Base-by-base conservation (phyloP, 176 grass and related monocot genomes). In the Rhynchospora tenuis region DNA sequence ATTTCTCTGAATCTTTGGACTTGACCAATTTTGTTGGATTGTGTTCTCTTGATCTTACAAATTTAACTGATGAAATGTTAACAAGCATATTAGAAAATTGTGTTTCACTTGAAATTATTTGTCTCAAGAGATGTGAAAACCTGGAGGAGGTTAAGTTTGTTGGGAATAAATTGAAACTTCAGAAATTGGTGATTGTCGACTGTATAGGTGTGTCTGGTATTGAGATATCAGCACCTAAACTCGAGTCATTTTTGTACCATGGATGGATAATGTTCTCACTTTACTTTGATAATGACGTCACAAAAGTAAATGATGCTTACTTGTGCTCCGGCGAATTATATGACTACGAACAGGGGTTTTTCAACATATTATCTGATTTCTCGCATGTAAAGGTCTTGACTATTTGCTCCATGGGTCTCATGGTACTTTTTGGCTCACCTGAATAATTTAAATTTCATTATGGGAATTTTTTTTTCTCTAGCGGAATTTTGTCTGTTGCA, bases 171-270 rank as follows among this genome's bases (percentile, higher is more conserved):
- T 28, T 88, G 47, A 83, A n/a, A 26, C 83, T 94, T 71, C 84
- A 52, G 60, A 44, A 16, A 44, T 52, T 94, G 29, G 62, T 85
- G 47, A 20, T 91, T 42, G 45, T 86, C 29, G 0, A 67, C 17
- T 94, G 89, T 72, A 45, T 2, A 2, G 59, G 7, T 22, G 77
- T 82, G 55, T 26, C 50, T 45, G 44, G 47, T 7, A 7, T 94
- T 10, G 78, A 62, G 24, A 28, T 91, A 26, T 17, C 7, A 13
- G 85, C 85, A n/a, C 92, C 86, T 0, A 58, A 20, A 70, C 80
- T 94, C 15, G 79, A 88, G 52, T 91, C 92, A 1, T 79, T 94
- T 28, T 31, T 51, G 14, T 88, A 78, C 63, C 84, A 87, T 44
- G 87, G 89, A 11, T 23, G 38, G 42, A 1, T 60, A 12, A 9